Conservation (phyloP, 805 yeast species). For the Candida pseudoglaebosa region DNA sequence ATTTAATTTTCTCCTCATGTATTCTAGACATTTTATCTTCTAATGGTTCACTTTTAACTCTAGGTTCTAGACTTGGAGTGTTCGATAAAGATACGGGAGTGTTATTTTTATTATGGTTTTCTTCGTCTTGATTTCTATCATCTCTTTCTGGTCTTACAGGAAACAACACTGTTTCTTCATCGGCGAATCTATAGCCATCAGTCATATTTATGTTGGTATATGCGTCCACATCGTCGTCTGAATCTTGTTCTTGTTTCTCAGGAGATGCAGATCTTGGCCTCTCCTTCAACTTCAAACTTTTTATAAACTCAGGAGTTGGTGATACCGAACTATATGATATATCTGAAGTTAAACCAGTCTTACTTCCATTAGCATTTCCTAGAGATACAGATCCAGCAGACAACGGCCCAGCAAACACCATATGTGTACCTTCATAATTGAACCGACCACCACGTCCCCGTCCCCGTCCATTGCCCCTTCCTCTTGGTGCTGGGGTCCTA, state of each 20-base stretch:
- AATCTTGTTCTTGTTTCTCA: slow-evolving; percentile 13
- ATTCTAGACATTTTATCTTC: slow-evolving; percentile 26
- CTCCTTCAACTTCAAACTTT: slow-evolving; percentile 30
- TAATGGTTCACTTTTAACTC: slow-evolving; percentile 27
- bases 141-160: slow-evolving; percentile 68
- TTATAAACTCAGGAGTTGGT: slow-evolving; percentile 41
- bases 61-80: slow-evolving; percentile 15
- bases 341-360: slow-evolving; percentile 24
- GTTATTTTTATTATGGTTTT: slow-evolving; percentile 7
- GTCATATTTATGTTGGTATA: slow-evolving; percentile 59
- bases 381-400: slow-evolving; percentile 58
- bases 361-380: slow-evolving; percentile 26
- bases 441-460: slow-evolving; percentile 34
- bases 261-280: slow-evolving; percentile 8
- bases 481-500: slow-evolving; percentile 19
- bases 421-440: slow-evolving; percentile 50
- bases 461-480: slow-evolving; percentile 29
- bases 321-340: slow-evolving; percentile 30
- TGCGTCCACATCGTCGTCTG: slow-evolving; percentile 39
- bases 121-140: slow-evolving; percentile 30
- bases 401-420: slow-evolving; percentile 70
- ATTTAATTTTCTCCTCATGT: slow-evolving; percentile 21
- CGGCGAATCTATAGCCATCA: slow-evolving; percentile 50
- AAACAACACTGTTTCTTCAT: slow-evolving; percentile 53
- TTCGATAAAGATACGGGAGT: slow-evolving; percentile 8